Evolutionary conservation across 2,329 filamentous ascomycete genomes (phyloP).

Genomic region (Ceratocystis cacaofunesta): DNA sequence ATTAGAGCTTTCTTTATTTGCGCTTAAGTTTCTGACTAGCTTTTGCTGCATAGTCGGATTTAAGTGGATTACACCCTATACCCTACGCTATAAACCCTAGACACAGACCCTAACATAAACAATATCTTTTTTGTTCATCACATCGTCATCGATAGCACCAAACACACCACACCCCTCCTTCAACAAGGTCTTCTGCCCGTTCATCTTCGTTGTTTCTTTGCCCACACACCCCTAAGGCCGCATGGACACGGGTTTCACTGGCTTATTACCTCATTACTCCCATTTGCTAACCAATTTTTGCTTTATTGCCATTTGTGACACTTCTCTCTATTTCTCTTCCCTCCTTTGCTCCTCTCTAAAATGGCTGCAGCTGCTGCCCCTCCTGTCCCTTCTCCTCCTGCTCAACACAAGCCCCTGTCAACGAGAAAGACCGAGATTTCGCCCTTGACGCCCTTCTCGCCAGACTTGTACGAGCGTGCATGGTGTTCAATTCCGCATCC

Average conservation of each 20-base stretch:
- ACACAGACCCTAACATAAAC: background rate
- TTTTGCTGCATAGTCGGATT: background rate
- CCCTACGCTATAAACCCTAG: background rate
- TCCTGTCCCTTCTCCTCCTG: background rate
- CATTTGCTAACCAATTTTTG: background rate
- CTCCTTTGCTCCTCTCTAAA: background rate
- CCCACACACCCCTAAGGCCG: background rate
- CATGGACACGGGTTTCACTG: background rate
- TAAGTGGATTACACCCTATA: background rate
- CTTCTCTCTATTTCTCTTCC: background rate
- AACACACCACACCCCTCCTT: background rate
- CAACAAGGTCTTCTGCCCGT: background rate
- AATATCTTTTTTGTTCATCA: background rate
- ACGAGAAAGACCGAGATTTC: slow-evolving; percentile 23
- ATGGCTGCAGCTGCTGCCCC: slow-evolving; percentile 6
- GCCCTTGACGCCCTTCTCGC: slow-evolving; percentile 37
- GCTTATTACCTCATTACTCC: background rate
- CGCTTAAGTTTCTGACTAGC: background rate
- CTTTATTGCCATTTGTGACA: background rate
- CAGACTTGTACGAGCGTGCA: slow-evolving; percentile 52
- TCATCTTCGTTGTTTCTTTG: background rate
- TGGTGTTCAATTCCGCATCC: slow-evolving; percentile 83
- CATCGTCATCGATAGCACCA: background rate
- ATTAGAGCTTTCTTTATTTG: background rate
- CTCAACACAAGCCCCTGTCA: background rate